phyloP scores from a whole-genome alignment of 106 monocot genomes.

The Dioscorea dumetorum region DNA sequence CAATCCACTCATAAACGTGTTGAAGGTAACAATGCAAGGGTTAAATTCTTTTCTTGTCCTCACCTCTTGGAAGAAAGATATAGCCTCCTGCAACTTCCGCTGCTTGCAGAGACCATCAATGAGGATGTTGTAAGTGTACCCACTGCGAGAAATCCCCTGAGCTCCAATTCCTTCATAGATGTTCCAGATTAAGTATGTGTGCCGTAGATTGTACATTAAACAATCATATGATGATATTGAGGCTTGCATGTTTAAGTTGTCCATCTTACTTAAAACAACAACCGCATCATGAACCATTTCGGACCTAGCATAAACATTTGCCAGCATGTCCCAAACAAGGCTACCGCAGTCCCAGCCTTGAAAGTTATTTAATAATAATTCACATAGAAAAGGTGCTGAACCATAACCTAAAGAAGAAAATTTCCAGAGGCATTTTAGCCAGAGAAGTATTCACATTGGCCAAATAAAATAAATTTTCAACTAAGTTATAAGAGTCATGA shows the following conservation, averaged over 20 bases:
- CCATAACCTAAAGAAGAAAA: constrained; percentile 29
- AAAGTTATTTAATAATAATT: constrained; percentile 30
- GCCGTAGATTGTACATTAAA: constrained; percentile 34
- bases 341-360: constrained; percentile 15
- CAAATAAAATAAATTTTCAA: too few relatives aligned
- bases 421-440: not conserved
- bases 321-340: constrained; percentile 60
- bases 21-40: constrained; percentile 39
- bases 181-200: constrained; percentile 21
- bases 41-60: constrained; percentile 21
- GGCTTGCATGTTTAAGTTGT: constrained; percentile 31
- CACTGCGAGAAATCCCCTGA: constrained; percentile 22
- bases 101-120: constrained; percentile 61
- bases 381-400: constrained; percentile 45
- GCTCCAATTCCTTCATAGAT: constrained; percentile 34
- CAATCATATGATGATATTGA: constrained; percentile 48
- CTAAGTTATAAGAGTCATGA: too few relatives aligned
- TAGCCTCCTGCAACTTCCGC: constrained; percentile 35
- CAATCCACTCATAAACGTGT: constrained; percentile 41
- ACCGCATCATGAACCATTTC: constrained; percentile 51
- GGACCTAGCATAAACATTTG: constrained; percentile 40
- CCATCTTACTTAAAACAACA: constrained; percentile 61
- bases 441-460: too few relatives aligned
- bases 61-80: constrained; percentile 45
- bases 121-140: constrained; percentile 28